Percentiles rank a stretch among this genome's conserved stretches.
These are phyloP conservation scores for Fusarium sacchari DNA, from an alignment of 2,329 filamentous ascomycete genomes.

Conservation along the genomic window DNA sequence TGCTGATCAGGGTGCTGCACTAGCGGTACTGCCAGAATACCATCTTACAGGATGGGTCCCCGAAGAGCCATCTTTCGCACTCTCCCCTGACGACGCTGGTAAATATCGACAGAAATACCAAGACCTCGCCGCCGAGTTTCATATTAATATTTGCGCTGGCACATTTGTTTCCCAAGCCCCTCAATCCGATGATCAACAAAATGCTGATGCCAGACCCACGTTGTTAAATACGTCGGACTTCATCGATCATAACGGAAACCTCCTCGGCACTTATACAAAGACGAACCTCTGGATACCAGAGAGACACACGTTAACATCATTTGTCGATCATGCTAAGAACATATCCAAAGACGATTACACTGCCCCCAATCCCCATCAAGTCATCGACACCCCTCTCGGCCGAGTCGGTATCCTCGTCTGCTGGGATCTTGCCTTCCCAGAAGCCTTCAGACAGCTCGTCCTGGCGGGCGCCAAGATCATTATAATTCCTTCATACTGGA, in stretches of 20 bases:
- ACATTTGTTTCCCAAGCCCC: conserved; percentile 68
- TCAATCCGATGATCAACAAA: conserved; percentile 55
- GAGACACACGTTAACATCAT: conserved; percentile 62
- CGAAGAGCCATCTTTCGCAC: conserved; percentile 66
- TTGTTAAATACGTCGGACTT: conserved; percentile 75
- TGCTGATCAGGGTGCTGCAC: conserved; percentile 42
- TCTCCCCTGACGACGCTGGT: conserved; percentile 60
- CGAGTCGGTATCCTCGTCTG: conserved; percentile 74
- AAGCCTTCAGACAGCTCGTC: conserved; percentile 78
- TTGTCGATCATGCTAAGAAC: conserved; percentile 31
- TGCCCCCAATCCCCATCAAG: conserved; percentile 51
- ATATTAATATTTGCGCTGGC: conserved; percentile 77
- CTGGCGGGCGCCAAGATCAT: conserved; percentile 74
- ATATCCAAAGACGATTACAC: conserved; percentile 57
- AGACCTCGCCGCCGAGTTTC: conserved; percentile 69
- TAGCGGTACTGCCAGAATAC: conserved; percentile 76
- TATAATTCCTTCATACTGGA: conserved; percentile 78
- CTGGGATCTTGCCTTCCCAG: conserved; percentile 83
- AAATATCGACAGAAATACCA: conserved; percentile 69
- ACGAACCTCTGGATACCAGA: conserved; percentile 81
- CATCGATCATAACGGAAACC: conserved; percentile 68
- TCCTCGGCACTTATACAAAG: conserved; percentile 75
- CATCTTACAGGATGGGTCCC: conserved; percentile 80
- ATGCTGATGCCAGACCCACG: conserved; percentile 53
- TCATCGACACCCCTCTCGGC: conserved; percentile 68